Conservation (phyloP, 768 basidiomycete species). For the Serpula lacrymans region DNA sequence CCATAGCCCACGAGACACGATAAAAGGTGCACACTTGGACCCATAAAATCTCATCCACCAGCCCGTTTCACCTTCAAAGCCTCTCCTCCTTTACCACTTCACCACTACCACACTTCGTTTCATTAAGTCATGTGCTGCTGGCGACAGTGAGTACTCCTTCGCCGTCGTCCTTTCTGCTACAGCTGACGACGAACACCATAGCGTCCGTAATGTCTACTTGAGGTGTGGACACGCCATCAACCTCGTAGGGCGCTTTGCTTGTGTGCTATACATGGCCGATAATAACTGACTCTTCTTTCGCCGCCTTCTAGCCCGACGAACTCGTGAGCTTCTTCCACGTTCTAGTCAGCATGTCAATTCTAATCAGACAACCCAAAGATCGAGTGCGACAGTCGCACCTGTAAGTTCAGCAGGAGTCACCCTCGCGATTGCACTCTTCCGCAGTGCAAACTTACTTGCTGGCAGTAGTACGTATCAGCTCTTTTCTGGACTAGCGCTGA, state of each 20-base stretch:
- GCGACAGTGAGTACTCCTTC: constrained; percentile 43
- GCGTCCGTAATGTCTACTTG: constrained; percentile 46
- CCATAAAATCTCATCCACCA: constrained; percentile 9
- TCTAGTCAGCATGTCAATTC: constrained; percentile 3
- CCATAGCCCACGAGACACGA: constrained; percentile 19
- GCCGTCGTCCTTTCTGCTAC: neutral
- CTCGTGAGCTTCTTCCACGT: constrained; percentile 19
- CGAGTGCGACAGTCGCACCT: constrained; percentile 40
- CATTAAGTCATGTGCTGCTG: constrained; percentile 44
- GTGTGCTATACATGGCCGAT: neutral
- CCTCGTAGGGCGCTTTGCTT: constrained; percentile 29
- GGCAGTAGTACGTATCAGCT: constrained; percentile 43
- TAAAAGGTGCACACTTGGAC: constrained; percentile 22
- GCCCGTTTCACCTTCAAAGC: constrained; percentile 4
- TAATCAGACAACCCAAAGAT: constrained; percentile 34
- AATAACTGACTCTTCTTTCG: constrained; percentile 4
- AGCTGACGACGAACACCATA: constrained; percentile 11
- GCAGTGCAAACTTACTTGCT: constrained; percentile 41
- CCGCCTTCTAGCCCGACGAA: constrained; percentile 34
- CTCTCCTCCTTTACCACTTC: constrained; percentile 8
- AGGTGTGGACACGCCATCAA: constrained; percentile 47
- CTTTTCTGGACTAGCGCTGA: neutral
- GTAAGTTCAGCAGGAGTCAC: constrained; percentile 56
- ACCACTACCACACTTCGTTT: constrained; percentile 4
- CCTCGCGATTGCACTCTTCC: constrained; percentile 40